These are phyloP conservation scores for Ceratocystis harringtonii DNA, from an alignment of 2,329 filamentous ascomycete species.

Conservation along the genomic window DNA sequence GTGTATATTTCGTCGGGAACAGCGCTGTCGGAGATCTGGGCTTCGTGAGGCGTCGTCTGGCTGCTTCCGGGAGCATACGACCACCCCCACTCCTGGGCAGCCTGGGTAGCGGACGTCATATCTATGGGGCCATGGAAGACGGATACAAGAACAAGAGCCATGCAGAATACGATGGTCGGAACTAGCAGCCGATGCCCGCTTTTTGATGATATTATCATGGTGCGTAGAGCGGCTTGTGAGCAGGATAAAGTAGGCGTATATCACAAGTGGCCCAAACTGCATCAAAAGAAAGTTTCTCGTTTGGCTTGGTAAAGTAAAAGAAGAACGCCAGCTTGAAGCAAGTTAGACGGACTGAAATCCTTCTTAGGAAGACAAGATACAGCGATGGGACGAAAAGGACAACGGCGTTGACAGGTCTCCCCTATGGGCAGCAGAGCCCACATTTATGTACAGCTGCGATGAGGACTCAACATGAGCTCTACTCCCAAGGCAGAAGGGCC, in stretches of 20 bases:
- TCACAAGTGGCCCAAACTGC: no score
- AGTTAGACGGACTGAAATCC: background rate
- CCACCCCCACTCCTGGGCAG: constrained; percentile 4
- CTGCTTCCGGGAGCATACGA: background rate
- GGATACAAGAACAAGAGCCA: constrained; percentile 4
- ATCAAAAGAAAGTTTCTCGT: background rate
- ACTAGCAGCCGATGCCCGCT: constrained; percentile 2
- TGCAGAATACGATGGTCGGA: background rate
- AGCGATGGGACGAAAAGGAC: background rate
- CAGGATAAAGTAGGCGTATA: no score
- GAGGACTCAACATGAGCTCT: background rate
- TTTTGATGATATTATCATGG: constrained; percentile 4
- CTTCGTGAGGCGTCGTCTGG: background rate
- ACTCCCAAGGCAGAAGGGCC: no score
- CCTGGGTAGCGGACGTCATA: background rate
- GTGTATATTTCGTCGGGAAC: background rate
- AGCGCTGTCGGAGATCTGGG: background rate
- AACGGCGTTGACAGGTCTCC: background rate
- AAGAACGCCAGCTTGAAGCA: background rate
- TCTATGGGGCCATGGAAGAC: constrained; percentile 5
- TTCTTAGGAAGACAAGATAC: background rate
- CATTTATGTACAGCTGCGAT: background rate
- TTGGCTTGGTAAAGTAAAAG: background rate
- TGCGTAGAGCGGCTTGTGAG: background rate
- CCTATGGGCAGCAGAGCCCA: background rate